Base-by-base conservation (phyloP, 495 filamentous ascomycete species). In the Penicillium pulvis region DNA sequence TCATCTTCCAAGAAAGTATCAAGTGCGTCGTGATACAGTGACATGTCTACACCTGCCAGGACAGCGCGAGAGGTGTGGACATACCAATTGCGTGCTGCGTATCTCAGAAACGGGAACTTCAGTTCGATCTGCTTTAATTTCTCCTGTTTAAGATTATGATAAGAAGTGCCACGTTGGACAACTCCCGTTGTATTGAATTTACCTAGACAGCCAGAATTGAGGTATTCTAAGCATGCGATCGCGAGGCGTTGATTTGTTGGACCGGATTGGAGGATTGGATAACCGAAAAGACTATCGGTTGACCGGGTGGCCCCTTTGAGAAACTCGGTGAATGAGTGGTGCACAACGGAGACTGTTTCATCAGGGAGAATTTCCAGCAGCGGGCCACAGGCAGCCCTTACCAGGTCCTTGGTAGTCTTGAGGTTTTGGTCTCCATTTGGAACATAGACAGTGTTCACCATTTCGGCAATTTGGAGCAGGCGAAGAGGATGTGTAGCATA, bases 271-370 rank as follows among this genome's bases (percentile, higher is more conserved):
- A 36, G 12, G 14, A 36, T 3, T 4, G 33, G 33, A 36, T 36
- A 36, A 7, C 1, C 4, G 3, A 2, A 2, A 36, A 9, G 8
- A 12, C 10, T 36, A 11, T 36, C 33, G 10, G 1, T 28, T n/a
- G 55, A 51, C 23, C 56, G 56, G 14, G 53, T 60, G 17, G 20
- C 16, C 19, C 59, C 57, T 23, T 60, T 57, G 12, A 83, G 70
- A 10, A 44, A 44, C 16, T 44, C 42, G 2, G 42, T 44, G 4
- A 44, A 14, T 8, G 42, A 44, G 9, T 44, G 42, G n/a, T 44
- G 42, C 2, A 44, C 9, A 44, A 44, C 19, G 3, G 16, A 20
- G 17, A 44, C 16, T 3, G 19, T 20, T 14, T 20, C 42, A 17
- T 44, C 42, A 9, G 16, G n/a, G 1, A 17, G 19, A 44, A 17